Conservation (phyloP, 2,329 filamentous ascomycete genomes). For the Botryotinia narcissicola region DNA sequence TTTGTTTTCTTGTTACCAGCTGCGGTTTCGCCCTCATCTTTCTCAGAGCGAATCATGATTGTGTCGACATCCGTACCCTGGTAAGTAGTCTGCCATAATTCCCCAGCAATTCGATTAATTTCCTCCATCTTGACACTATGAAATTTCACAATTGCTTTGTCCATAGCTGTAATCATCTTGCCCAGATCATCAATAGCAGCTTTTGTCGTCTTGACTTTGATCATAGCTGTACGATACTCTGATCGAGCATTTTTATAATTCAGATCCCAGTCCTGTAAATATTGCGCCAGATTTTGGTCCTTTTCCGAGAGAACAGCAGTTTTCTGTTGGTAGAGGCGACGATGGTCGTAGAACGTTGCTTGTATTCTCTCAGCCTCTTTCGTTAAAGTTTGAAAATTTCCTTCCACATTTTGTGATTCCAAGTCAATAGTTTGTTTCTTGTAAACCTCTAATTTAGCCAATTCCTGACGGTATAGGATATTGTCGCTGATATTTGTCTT, state of each 20-base stretch:
- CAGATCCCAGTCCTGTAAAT: constrained; percentile 76
- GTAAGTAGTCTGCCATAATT: constrained; percentile 97
- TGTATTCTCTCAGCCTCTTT: constrained; percentile 67
- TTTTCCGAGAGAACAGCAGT: constrained; percentile 46
- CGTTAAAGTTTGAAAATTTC: constrained; percentile 74
- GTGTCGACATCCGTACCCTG: constrained; percentile 96
- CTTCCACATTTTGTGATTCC: constrained; percentile 74
- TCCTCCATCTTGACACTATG: constrained; percentile 97
- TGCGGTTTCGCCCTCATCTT: constrained; percentile 64
- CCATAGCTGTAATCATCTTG: constrained; percentile 78
- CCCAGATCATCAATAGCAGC: constrained; percentile 88
- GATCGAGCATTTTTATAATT: constrained; percentile 81
- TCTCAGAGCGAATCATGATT: constrained; percentile 90
- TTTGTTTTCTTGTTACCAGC: constrained; percentile 55
- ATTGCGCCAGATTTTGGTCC: constrained; percentile 71
- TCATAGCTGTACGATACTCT: constrained; percentile 82
- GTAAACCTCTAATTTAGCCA: constrained; percentile 65
- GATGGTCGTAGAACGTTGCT: constrained; percentile 63
- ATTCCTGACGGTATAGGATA: constrained; percentile 75
- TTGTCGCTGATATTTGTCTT: constrained; percentile 90
- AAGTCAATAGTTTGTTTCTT: constrained; percentile 69
- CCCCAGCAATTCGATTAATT: constrained; percentile 90
- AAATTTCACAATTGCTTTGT: constrained; percentile 97
- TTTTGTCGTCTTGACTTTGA: constrained; percentile 87
- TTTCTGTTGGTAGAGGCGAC: constrained; percentile 73